Percentiles rank a stretch among this genome's conserved stretches.
These are phyloP conservation scores for Debaryomycetaceae sp. DNA, from an alignment of 1,139 yeast species.

Conservation along the genomic window DNA sequence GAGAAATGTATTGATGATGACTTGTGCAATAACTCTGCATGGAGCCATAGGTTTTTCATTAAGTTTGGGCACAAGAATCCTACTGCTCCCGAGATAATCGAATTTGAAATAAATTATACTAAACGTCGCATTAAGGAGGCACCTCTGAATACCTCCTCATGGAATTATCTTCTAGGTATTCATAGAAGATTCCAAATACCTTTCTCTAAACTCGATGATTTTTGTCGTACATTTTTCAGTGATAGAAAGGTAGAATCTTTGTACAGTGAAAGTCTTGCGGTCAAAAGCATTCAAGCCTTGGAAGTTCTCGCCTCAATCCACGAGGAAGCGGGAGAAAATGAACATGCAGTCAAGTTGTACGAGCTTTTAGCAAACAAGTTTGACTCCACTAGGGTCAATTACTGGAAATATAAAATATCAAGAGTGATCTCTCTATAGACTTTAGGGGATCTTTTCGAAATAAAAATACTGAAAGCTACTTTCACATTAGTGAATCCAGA, in stretches of 20 bases:
- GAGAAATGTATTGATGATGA: conserved; percentile 54
- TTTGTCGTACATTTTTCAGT: conserved; percentile 40
- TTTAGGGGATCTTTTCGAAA: too few species aligned
- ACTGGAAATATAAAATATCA: conserved; percentile 48
- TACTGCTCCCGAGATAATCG: conserved; percentile 16
- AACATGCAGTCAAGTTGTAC: conserved; percentile 42
- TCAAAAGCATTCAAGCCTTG: conserved; percentile 61
- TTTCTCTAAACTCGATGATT: conserved; percentile 35
- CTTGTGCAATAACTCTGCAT: conserved; percentile 86
- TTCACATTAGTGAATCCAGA: too few species aligned
- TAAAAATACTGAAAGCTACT: too few species aligned
- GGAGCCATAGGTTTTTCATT: conserved; percentile 81
- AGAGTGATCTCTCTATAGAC: neutral
- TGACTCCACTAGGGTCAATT: conserved; percentile 67
- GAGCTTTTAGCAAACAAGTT: conserved; percentile 46
- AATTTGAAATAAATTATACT: conserved; percentile 37
- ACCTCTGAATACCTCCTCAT: conserved; percentile 83
- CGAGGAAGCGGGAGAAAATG: conserved; percentile 18
- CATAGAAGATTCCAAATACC: conserved; percentile 31
- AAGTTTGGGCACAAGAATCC: conserved; percentile 24
- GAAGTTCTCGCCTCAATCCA: conserved; percentile 60
- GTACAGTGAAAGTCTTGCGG: conserved; percentile 13
- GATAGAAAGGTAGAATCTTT: conserved; percentile 12
- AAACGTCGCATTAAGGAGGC: conserved; percentile 47
- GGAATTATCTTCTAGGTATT: conserved; percentile 78